Base-by-base conservation (phyloP, 2,329 filamentous ascomycete genomes). In the Cytospora leucostoma region DNA sequence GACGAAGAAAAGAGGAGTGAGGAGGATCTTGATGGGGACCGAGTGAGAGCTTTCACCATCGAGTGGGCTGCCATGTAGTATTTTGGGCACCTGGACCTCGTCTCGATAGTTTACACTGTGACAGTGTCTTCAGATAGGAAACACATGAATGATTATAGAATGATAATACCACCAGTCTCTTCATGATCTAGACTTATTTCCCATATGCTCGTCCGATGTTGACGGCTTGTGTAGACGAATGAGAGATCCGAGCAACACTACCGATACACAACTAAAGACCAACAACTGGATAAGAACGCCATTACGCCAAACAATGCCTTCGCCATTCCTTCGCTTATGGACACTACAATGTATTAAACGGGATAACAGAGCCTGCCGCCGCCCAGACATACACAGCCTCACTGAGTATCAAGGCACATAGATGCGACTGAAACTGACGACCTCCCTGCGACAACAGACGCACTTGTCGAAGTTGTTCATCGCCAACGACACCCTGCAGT, bases 391-490 rank as follows among this genome's bases (percentile, higher is more conserved):
- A 19, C 27, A 5, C 17, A 13, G 12, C 12, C 27, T 52, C 50
- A 17, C 11, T 15, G 10, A 27, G 27, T 27, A 47, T 75, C 70
- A 89, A 56, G 95, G 95, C 49, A 98, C 93, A 80, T 91, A 99
- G 65, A 99, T 87, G 69, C 92, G 86, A 68, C 92, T 93, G 75
- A 97, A 98, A 61, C 93, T 95, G 61, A 87, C 86, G 35, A 98
- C 92, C 70, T 95, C 90, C 62, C 92, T 86, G 57, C 95, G 85
- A 75, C 95, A 98, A 71, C 94, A 98, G 47, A 98, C 93, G 73
- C 95, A 99, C 73, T 92, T 96, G 67, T 93, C 92, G 74, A 96
- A 98, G 74, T 98, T 98, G 74, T 97, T 96, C 87, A 96, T 93
- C 4, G 95, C 95, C 66, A 98, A 82, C 51, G 92, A 94, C 40